Base-by-base conservation (phyloP, 2,329 filamentous ascomycete species). In the Penicillium sp. region DNA sequence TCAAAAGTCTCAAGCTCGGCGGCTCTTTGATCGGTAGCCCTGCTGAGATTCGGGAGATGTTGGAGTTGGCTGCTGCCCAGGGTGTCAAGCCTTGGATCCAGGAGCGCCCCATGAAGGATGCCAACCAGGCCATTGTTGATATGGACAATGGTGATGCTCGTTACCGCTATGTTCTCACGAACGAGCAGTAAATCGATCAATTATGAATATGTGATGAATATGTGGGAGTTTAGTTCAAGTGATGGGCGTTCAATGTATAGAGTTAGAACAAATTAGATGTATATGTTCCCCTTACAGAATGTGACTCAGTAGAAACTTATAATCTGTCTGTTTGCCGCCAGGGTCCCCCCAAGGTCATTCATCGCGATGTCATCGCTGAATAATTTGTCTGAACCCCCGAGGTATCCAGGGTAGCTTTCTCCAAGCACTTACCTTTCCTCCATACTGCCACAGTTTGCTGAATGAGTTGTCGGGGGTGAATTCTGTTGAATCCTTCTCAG, bases 1-100 rank as follows among this genome's bases (percentile, higher is more conserved):
- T 63, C 5, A 85, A 82, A 29, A 64, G 68, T 11, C 59, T 77
- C 55, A 81, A 77, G 66, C 69, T 86, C 19, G 76, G 75, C 9
- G 83, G 82, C 4, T 76, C 72, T 3, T 34, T 71, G 27, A 75
- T 78, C 48, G 76, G 77, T 6, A 69, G 70, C 41, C 75, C 73
- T 6, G 58, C 60, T 9, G 71, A 78, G 59, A 77, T 79, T 47
- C 65, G 70, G 13, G 72, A 77, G 55, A 79, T 79, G 77, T 64
- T 79, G 53, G 61, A 74, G n/a, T 64, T 79, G 19, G 74, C 70
- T 5, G 76, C 67, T 8, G 65, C 72, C 31, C 74, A 76, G 63
- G 68, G 68, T 1, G 59, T 78, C 16, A 65, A 72, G 58, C 68
- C 76, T 1, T 79, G 77, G 77, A 61, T 77, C 27, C 60, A 77